These are phyloP conservation scores for Brasenia schreberi DNA, from an alignment of 164 flowering plant species.

Conservation along the genomic window DNA sequence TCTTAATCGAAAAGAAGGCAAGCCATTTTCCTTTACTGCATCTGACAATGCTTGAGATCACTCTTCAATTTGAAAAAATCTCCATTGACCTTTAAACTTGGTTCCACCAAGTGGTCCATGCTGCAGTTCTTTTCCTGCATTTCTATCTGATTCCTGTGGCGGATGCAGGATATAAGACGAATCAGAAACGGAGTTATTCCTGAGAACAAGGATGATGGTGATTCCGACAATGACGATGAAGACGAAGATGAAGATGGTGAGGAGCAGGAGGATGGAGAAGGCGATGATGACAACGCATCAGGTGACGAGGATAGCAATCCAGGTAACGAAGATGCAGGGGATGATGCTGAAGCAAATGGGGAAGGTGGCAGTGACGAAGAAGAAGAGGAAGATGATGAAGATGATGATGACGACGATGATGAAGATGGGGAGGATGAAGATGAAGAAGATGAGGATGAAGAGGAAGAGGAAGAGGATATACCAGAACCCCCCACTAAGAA, in stretches of 20 bases:
- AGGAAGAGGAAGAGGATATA: constrained; percentile 5
- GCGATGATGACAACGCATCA: not conserved
- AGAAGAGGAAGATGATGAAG: not conserved
- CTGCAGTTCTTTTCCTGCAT: constrained; percentile 2
- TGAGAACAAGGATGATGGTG: not conserved
- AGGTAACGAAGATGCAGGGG: not conserved
- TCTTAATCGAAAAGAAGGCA: not conserved
- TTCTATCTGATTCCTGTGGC: constrained; percentile 33
- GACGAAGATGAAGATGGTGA: not conserved
- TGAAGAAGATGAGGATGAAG: constrained; percentile 1
- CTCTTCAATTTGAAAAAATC: too few species aligned
- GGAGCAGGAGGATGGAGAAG: not conserved
- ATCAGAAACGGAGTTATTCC: constrained; percentile 3
- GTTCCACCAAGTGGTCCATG: too few species aligned
- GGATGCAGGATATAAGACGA: constrained; percentile 31
- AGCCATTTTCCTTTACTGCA: not conserved
- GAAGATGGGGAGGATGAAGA: not conserved
- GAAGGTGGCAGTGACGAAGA: constrained; percentile 1
- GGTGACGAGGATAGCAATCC: not conserved
- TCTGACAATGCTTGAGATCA: too few species aligned
- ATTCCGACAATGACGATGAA: not conserved
- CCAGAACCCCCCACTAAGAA: constrained; percentile 17
- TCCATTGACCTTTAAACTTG: too few species aligned
- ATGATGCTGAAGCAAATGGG: not conserved
- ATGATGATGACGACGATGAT: not conserved